A percentile compares a stretch with the other conserved stretches of the same genome.
Evolutionary conservation across 2,329 filamentous ascomycete genomes (phyloP).

Genomic region (Trichophyton verrucosum): DNA sequence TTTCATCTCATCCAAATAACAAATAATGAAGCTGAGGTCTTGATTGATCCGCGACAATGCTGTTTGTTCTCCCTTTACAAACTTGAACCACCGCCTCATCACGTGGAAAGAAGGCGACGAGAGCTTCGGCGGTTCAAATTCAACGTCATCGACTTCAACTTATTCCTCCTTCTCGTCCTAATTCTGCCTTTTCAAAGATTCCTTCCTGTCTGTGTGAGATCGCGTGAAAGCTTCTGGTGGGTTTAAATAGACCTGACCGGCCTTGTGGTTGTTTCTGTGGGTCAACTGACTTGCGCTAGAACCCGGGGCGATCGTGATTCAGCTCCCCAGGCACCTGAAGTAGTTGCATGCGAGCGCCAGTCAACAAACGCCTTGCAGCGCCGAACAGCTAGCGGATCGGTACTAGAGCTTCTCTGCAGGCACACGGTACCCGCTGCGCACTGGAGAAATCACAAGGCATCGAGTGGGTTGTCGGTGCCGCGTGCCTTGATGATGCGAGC

Average conservation of each 20-base stretch:
- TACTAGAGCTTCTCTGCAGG: neutral
- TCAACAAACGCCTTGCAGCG: neutral
- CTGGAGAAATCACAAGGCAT: neutral
- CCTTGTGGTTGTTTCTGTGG: slow-evolving; percentile 1
- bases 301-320: neutral
- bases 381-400: neutral
- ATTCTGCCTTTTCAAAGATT: neutral
- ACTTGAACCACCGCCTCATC: neutral
- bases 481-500: slow-evolving; percentile 1
- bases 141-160: neutral
- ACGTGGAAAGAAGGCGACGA: neutral
- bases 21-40: neutral
- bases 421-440: neutral
- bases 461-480: neutral
- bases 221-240: neutral
- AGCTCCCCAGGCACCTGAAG: neutral
- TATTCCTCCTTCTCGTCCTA: neutral
- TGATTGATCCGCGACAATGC: neutral
- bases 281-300: slow-evolving; percentile 3
- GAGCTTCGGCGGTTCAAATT: neutral
- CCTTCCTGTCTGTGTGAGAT: neutral
- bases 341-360: neutral
- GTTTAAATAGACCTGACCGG: neutral
- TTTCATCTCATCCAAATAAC: neutral
- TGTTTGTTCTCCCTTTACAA: neutral